Evolutionary conservation across 805 yeast species (phyloP), one percentile per base, ranked within the genome.

Genomic region (Torulaspora gathmanii): DNA sequence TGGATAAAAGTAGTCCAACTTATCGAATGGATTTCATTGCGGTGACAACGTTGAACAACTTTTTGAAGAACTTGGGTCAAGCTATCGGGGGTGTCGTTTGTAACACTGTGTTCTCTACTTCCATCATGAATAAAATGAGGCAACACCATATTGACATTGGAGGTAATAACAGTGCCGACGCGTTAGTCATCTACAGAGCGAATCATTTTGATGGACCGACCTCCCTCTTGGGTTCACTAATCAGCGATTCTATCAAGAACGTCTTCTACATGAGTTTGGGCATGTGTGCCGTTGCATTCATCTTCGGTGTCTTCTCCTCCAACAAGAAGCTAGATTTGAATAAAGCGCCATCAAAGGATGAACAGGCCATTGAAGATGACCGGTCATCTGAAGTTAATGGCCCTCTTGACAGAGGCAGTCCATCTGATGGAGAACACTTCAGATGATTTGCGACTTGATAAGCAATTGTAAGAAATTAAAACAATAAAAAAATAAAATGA

Each of bases 41-140:
- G 10, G 49, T 58, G 4, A 59, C 59, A 10, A 56, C 64, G 1
- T 46, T 57, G 33, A 57, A 57, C 28, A 49, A 57, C 6, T 60
- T 58, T 23, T 20, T 52, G 23, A 60, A 58, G 37, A 46, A 51
- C 27, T 28, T 55, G 19, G 65, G 61, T 4, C 51, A 53, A 36
- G 55, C 63, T 2, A 37, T 54, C 25, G 65, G 61, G 16, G 57
- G 61, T 42, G 45, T 59, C 13, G 26, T 57, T 30, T 51, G 58
- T 13, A 55, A 54, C 26, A 53, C 55, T 11, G 52, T 57, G 17
- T 60, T 60, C 44, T 44, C 54, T 25, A 49, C 53, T 4, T 52
- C 61, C 10, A 43, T 56, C 4, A 20, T 47, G 30, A 50, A 52
- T 35, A 50, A 52, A 37, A 38, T 58, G 16, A 30, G 34, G 7